Evolutionary conservation across 331 rosid genomes (phyloP).

Genomic region (Erythrophleum ivorense): DNA sequence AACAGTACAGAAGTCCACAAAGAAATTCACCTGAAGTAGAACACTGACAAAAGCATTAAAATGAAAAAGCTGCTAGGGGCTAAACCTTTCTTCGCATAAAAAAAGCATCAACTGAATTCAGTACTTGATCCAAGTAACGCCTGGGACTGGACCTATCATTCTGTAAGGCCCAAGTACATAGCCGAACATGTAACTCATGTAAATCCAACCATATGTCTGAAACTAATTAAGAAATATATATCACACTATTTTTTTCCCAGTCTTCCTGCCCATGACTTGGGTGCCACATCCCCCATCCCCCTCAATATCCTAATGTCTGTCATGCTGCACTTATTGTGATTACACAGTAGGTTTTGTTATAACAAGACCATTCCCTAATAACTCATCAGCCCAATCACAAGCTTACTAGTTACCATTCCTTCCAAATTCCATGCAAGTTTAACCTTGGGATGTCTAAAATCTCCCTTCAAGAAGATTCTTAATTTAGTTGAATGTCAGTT

Average conservation of each 20-base stretch:
- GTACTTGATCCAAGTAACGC: not conserved
- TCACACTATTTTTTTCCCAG: not conserved
- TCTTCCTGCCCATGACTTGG: not conserved
- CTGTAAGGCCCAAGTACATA: not conserved
- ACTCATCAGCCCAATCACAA: not conserved
- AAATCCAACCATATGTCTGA: not conserved
- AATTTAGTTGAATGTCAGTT: not conserved
- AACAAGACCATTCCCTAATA: not conserved
- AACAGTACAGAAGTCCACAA: not conserved
- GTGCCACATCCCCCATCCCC: not conserved
- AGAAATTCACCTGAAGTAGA: not conserved
- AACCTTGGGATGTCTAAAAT: not conserved
- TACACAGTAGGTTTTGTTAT: not conserved
- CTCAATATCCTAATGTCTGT: not conserved
- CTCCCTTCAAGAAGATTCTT: not conserved
- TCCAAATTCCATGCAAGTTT: not conserved
- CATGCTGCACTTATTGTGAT: not conserved
- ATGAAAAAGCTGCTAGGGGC: not conserved
- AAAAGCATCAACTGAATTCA: not conserved
- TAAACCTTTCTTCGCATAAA: not conserved
- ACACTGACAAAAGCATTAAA: not conserved
- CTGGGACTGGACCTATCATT: not conserved
- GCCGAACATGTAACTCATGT: not conserved
- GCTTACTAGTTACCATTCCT: conserved; percentile 1
- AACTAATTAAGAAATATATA: not conserved